Conservation (phyloP, 768 basidiomycete genomes). For the Lentinula edodes region DNA sequence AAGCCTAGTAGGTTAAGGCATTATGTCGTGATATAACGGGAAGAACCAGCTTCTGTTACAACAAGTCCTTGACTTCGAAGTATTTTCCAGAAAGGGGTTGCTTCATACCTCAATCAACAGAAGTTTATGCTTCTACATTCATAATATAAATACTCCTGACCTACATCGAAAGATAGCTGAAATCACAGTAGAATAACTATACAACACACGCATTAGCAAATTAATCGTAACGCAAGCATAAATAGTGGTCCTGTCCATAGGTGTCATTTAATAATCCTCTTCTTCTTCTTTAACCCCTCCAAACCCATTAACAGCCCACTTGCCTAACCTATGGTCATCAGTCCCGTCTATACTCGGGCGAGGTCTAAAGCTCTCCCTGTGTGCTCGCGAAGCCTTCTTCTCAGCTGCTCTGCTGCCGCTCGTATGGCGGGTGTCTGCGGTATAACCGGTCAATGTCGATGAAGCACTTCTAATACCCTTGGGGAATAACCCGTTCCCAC, state of each 20-base stretch:
- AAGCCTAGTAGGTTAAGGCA: too few relatives aligned
- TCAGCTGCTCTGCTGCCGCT: constrained; percentile 19
- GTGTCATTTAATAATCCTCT: constrained; percentile 23
- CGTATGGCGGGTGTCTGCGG: constrained; percentile 16
- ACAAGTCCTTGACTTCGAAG: too few relatives aligned
- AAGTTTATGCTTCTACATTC: too few relatives aligned
- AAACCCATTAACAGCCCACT: constrained; percentile 17
- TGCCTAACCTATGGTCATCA: constrained; percentile 21
- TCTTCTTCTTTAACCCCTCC: constrained; percentile 47
- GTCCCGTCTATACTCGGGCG: constrained; percentile 62
- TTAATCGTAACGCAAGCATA: not conserved
- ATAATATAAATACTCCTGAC: too few relatives aligned
- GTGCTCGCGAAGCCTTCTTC: constrained; percentile 47
- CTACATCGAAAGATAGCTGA: too few relatives aligned
- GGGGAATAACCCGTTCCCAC: constrained; percentile 14
- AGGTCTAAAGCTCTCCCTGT: constrained; percentile 80
- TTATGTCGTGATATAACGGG: too few relatives aligned
- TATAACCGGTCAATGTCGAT: constrained; percentile 15
- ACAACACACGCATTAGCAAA: not conserved
- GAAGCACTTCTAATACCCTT: constrained; percentile 20
- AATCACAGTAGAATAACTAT: too few relatives aligned
- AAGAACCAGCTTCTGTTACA: too few relatives aligned
- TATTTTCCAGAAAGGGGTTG: too few relatives aligned
- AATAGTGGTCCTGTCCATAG: constrained; percentile 10
- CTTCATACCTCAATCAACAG: too few relatives aligned